Conservation (phyloP, 2,329 filamentous ascomycete genomes). For the Penicillium palitans region DNA sequence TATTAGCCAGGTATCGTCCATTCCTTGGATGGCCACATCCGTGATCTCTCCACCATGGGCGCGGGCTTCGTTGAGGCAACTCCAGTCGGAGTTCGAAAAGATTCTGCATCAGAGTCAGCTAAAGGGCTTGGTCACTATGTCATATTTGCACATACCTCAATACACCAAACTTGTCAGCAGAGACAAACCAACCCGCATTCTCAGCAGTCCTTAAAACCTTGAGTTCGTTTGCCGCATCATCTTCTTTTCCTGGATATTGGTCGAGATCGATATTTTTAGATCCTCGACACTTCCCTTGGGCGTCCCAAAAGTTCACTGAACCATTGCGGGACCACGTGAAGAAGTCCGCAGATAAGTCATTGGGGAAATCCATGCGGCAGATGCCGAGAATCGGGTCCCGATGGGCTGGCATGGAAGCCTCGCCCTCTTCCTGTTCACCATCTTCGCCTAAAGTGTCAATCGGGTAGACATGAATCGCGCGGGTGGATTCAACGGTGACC, state of each 20-base stretch:
- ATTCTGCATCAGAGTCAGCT: conserved; percentile 30
- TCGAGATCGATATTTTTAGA: conserved; percentile 70
- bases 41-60: conserved; percentile 86
- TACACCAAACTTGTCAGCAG: conserved; percentile 84
- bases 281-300: conserved; percentile 67
- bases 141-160: conserved; percentile 52
- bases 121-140: background rate
- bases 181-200: conserved; percentile 67
- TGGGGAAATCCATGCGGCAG: conserved; percentile 61
- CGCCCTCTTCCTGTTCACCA: conserved; percentile 30
- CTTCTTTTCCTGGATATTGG: conserved; percentile 49
- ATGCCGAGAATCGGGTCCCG: conserved; percentile 68
- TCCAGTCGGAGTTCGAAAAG: conserved; percentile 53
- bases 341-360: conserved; percentile 68
- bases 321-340: conserved; percentile 87
- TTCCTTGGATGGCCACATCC: conserved; percentile 71
- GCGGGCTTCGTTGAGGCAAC: conserved; percentile 70
- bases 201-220: conserved; percentile 60
- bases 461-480: conserved; percentile 64
- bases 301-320: conserved; percentile 77
- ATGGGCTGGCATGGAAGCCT: conserved; percentile 55
- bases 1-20: conserved; percentile 63
- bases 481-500: conserved; percentile 72
- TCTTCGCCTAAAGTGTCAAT: conserved; percentile 47
- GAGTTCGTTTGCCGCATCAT: conserved; percentile 56